Base-by-base conservation (phyloP, 179 eudicot genomes). In the Nepenthes alata region DNA sequence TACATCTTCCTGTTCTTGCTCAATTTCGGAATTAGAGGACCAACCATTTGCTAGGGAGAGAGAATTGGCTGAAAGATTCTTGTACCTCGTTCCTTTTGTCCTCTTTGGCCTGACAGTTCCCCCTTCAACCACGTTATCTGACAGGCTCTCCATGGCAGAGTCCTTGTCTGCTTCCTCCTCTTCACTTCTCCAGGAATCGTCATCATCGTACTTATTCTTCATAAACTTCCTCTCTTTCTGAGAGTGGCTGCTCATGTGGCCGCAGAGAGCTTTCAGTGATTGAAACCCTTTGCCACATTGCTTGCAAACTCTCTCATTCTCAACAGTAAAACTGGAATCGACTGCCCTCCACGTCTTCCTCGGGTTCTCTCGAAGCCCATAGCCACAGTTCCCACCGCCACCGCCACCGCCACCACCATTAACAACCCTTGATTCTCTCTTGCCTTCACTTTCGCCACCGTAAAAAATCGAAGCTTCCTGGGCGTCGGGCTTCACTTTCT, bases 171-270 rank as follows among this genome's bases (percentile, higher is more conserved):
- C 59, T 3, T 34, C 59, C 5, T 35, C 59, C 12, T 57, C 59
- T 3, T 13, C 59, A 57, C 11, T 10, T 10, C 7, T 37, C 59
- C 59, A 57, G 2, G 59, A 57, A 37, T 57, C 41, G 1, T 34
- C 37, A 10, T 55, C 38, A 10, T 55, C 37, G 10, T 8, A 25
- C 3, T 11, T 44, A 35, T 36, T 35, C 62, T 0, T 58, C 47
- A 2, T 36, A 63, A 73, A 74, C 52, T 67, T 57, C 35, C 70
- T 72, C 35, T 79, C 75, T 60, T 74, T 85, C 6, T 81, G 78
- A 58, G 96, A 82, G 63, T 91, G 98, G 51, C 87, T 78, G 50
- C 90, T 89, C 98, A 89, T 89, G 71, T 91, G 98, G 4, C 98
- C 98, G 77, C 87, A 89, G 35, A 91, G 73, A 61, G 98, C 95